Evolutionary conservation across 805 yeast species (phyloP), one percentile per base, ranked within the genome.

Genomic region (Torulaspora maleeae): DNA sequence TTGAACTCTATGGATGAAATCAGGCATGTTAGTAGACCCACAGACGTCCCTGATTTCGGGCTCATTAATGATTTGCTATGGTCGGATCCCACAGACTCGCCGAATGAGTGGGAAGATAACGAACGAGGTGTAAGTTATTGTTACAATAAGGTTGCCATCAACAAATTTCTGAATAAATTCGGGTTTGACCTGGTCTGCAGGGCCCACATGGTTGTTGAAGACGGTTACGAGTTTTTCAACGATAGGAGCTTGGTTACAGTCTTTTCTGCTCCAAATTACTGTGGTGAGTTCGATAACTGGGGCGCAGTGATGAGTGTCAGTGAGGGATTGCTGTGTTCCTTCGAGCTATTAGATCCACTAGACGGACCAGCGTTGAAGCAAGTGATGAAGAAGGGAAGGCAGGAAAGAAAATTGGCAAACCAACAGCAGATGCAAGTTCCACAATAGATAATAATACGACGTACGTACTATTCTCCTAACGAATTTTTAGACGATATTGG

Each of bases 221-320:
- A 86, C 59, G 95, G 95, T 3, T 86, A 86, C 61, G 93, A 86
- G 60, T 86, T 86, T 60, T 86, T 83, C 61, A 83, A 82, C 39
- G 79, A 77, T 58, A 72, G 86, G 53, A 82, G 79, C 59, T 70
- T 86, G 46, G 93, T 86, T 1, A 86, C 95, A 1, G 78, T 86
- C 1, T 86, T 86, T 56, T 76, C 82, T 52, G 95, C 93, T 3
- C 95, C 95, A 4, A 86, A 86, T 61, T 86, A 86, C 58, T 83
- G 90, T 68, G 90, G 90, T 7, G 89, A 83, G 60, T 83, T 83
- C 64, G 79, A 82, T 54, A 83, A 83, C 58, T 83, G 82, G 78
- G 90, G 90, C 12, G 89, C 89, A 2, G 82, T 83, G 15, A 91
- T 91, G 98, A 82, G 95, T 56, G 98, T 91, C 12, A 79, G 87